Percentiles rank a stretch among this genome's conserved stretches.
phyloP scores from a whole-genome alignment of 2,329 filamentous ascomycete species.

The Hymenoscyphus fraxineus region DNA sequence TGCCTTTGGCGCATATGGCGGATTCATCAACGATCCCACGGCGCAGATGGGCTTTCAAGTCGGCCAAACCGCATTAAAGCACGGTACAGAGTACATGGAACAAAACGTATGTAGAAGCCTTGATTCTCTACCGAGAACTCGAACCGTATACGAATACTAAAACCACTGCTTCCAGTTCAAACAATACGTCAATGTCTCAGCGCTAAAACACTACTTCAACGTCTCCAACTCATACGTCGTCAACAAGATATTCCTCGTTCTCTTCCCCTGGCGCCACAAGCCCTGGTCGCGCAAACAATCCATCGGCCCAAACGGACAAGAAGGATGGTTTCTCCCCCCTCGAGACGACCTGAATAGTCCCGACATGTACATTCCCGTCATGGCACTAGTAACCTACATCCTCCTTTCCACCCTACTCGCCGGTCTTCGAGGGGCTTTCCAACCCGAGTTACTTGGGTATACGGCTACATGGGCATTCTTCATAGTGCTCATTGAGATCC shows the following conservation, averaged over 20 bases:
- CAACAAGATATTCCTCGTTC: slow-evolving; percentile 86
- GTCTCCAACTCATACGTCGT: slow-evolving; percentile 96
- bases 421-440: slow-evolving; percentile 84
- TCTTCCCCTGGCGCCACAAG: slow-evolving; percentile 97
- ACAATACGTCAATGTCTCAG: slow-evolving; percentile 85
- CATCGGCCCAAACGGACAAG: slow-evolving; percentile 64
- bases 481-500: slow-evolving; percentile 81
- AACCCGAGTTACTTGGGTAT: slow-evolving; percentile 87
- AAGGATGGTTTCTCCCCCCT: slow-evolving; percentile 81
- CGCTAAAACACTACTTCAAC: slow-evolving; percentile 98
- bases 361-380: slow-evolving; percentile 99
- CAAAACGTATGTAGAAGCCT: slow-evolving; percentile 64
- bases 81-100: slow-evolving; percentile 91
- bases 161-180: slow-evolving; percentile 53
- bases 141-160: slow-evolving; percentile 14
- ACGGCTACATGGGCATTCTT: slow-evolving; percentile 81
- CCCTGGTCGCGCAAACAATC: slow-evolving; percentile 92
- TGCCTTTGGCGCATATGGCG: slow-evolving; percentile 71
- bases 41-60: slow-evolving; percentile 94
- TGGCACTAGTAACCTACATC: slow-evolving; percentile 97
- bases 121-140: slow-evolving; percentile 23
- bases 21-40: slow-evolving; percentile 93
- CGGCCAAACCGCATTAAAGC: slow-evolving; percentile 84
- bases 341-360: slow-evolving; percentile 95
- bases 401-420: slow-evolving; percentile 87